These are phyloP conservation scores for Sphagnum magellanicum DNA, from an alignment of 228 moss, liverwort and hornwort species.

Conservation along the genomic window DNA sequence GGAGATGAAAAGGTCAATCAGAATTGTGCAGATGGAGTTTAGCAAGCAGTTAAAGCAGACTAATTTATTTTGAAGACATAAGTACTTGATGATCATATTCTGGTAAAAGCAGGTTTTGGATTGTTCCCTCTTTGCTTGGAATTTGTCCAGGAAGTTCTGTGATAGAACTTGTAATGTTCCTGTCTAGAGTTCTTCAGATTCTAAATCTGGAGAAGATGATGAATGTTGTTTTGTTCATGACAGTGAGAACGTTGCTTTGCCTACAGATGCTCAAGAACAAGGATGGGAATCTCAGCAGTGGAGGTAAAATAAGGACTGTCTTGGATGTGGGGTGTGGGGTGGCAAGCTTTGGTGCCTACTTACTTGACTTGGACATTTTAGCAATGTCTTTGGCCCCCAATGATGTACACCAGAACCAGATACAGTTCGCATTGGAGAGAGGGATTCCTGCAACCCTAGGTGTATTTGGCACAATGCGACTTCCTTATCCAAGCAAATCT, in stretches of 20 bases:
- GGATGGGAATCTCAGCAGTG: slow-evolving; percentile 79
- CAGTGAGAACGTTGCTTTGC: slow-evolving; percentile 7
- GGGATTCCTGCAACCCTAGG: slow-evolving; percentile 86
- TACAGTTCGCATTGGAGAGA: slow-evolving; percentile 93
- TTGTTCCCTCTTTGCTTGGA: too few species aligned
- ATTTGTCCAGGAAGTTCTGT: too few species aligned
- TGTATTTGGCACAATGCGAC: slow-evolving; percentile 76
- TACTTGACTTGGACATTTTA: slow-evolving; percentile 70
- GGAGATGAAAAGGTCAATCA: too few species aligned
- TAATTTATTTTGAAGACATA: too few species aligned
- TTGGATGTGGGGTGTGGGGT: slow-evolving; percentile 96
- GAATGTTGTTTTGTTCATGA: neutral
- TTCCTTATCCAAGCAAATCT: slow-evolving; percentile 89
- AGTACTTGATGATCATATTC: too few species aligned
- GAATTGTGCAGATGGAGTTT: too few species aligned
- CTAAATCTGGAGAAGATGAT: too few species aligned
- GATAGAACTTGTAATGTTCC: too few species aligned
- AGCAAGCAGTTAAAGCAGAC: too few species aligned
- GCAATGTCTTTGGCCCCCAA: slow-evolving; percentile 95
- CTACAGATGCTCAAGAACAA: slow-evolving; percentile 79
- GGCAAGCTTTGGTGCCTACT: slow-evolving; percentile 90
- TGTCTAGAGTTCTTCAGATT: too few species aligned
- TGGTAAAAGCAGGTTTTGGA: too few species aligned
- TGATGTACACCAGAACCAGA: slow-evolving; percentile 90
- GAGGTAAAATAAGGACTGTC: slow-evolving; percentile 82